phyloP scores from a whole-genome alignment of 352 stramenopile species.

The Pythium sp. region DNA sequence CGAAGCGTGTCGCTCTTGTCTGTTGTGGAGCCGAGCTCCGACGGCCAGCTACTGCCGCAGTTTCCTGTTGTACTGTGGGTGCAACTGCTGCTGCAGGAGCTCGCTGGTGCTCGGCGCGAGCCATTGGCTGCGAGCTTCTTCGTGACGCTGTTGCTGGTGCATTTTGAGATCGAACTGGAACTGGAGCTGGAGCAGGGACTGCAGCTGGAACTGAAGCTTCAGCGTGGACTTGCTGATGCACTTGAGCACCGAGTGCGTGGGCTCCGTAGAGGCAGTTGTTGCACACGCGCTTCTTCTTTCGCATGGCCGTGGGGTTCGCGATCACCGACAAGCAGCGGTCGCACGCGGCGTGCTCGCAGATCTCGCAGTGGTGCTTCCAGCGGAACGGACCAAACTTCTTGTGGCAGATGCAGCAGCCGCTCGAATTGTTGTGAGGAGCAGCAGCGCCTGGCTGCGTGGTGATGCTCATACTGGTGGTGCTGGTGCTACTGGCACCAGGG shows the following conservation, averaged over 20 bases:
- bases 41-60: background rate
- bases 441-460: slow-evolving; percentile 15
- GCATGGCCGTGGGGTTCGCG: slow-evolving; percentile 42
- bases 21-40: slow-evolving; percentile 13
- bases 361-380: slow-evolving; percentile 68
- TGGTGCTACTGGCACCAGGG: slow-evolving; percentile 14
- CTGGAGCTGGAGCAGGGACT: background rate
- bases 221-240: background rate
- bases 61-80: background rate
- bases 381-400: slow-evolving; percentile 73
- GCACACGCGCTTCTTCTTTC: slow-evolving; percentile 70
- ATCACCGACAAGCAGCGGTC: slow-evolving; percentile 63
- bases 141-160: background rate
- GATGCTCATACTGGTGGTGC: slow-evolving; percentile 11
- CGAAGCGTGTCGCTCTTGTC: slow-evolving; percentile 16
- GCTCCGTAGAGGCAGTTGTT: slow-evolving; percentile 59
- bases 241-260: slow-evolving; percentile 23
- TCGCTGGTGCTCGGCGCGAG: background rate
- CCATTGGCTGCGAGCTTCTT: background rate
- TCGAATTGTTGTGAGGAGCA: slow-evolving; percentile 5
- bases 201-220: background rate
- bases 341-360: slow-evolving; percentile 57
- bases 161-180: background rate
- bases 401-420: slow-evolving; percentile 47
- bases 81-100: background rate